Conservation (phyloP, 495 filamentous ascomycete genomes). For the Opeltia flavorubescens region DNA sequence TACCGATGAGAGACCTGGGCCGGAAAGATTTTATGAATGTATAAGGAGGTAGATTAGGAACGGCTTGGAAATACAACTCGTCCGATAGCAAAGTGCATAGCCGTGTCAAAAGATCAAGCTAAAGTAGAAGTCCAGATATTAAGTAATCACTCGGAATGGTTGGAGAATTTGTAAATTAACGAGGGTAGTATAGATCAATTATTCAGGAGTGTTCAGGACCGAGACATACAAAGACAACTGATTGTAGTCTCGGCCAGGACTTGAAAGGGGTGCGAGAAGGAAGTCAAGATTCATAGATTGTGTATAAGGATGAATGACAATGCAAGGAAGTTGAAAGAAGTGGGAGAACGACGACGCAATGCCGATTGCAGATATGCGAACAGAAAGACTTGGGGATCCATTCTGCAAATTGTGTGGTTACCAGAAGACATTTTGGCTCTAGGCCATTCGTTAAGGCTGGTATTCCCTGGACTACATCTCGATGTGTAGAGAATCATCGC, state of each 20-base stretch:
- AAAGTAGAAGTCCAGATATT: too few species aligned
- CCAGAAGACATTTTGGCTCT: conserved; percentile 4
- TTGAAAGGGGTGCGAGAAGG: not conserved
- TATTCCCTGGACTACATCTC: conserved; percentile 1
- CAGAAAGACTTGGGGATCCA: conserved; percentile 3
- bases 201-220: too few species aligned
- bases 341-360: not conserved
- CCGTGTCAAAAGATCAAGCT: too few species aligned
- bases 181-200: too few species aligned
- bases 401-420: conserved; percentile 7
- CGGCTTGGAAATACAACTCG: too few species aligned
- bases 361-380: conserved; percentile 9
- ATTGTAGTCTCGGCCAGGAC: not conserved
- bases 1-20: not conserved
- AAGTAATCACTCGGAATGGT: too few species aligned
- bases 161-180: too few species aligned
- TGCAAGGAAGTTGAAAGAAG: conserved; percentile 5
- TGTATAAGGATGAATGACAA: conserved; percentile 2
- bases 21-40: too few species aligned
- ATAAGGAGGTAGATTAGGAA: too few species aligned
- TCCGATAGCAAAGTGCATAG: too few species aligned
- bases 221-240: not conserved
- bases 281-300: not conserved
- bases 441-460: conserved; percentile 1
- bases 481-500: conserved; percentile 7